Percentiles rank a stretch among this genome's conserved stretches.
Conservation (phyloP, 2,329 filamentous ascomycete genomes). For the Mollisiaceae sp. region DNA sequence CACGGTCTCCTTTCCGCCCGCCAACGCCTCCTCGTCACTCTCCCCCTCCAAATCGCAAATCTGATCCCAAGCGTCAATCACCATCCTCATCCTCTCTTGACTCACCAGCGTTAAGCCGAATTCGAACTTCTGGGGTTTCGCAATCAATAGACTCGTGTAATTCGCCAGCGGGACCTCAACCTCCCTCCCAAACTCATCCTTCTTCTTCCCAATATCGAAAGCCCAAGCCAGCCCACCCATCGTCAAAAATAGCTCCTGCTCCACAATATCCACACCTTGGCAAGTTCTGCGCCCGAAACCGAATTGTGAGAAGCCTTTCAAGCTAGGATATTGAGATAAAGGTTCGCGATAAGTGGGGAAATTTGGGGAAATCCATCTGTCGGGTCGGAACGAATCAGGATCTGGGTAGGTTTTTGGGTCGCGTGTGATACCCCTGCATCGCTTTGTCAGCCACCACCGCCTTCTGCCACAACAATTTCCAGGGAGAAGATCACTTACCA, state of each 20-base stretch:
- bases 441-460: neutral
- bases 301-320: constrained; percentile 68
- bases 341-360: constrained; percentile 71
- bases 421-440: constrained; percentile 58
- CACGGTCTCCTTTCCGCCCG: neutral
- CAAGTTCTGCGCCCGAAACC: constrained; percentile 68
- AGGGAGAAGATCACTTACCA: constrained; percentile 46
- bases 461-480: neutral
- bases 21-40: neutral
- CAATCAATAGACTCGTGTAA: constrained; percentile 45
- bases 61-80: constrained; percentile 1
- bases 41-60: constrained; percentile 6
- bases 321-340: constrained; percentile 65
- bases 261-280: constrained; percentile 65
- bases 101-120: constrained; percentile 52
- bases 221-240: constrained; percentile 56
- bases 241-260: constrained; percentile 61
- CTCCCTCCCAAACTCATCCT: constrained; percentile 28
- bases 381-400: constrained; percentile 65
- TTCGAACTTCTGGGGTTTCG: constrained; percentile 55
- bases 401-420: constrained; percentile 65
- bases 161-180: constrained; percentile 27
- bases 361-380: constrained; percentile 64
- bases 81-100: constrained; percentile 42
- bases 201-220: constrained; percentile 47